Percentiles rank a stretch among this genome's conserved stretches.
phyloP scores from a whole-genome alignment of 768 basidiomycete species.

The Mycena alexandri region DNA sequence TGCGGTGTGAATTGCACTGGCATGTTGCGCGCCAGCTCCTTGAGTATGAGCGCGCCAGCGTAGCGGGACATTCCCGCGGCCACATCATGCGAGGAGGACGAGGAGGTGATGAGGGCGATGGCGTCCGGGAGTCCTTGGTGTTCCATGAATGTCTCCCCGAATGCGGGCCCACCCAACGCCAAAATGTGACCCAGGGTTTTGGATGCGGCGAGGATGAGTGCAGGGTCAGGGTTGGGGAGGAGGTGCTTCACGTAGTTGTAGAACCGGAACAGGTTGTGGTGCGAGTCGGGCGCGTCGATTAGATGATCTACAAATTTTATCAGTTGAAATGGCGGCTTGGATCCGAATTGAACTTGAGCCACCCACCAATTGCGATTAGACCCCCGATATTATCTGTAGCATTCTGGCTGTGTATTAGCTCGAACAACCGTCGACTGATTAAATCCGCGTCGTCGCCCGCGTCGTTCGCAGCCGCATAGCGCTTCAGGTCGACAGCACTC shows the following conservation, averaged over 20 bases:
- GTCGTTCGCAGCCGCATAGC: slow-evolving; percentile 62
- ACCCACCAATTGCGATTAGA: slow-evolving; percentile 74
- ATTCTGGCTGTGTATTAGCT: slow-evolving; percentile 71
- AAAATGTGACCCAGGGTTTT: slow-evolving; percentile 77
- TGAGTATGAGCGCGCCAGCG: slow-evolving; percentile 78
- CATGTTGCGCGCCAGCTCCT: slow-evolving; percentile 78
- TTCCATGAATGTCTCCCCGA: slow-evolving; percentile 75
- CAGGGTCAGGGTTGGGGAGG: slow-evolving; percentile 74
- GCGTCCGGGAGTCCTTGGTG: slow-evolving; percentile 68
- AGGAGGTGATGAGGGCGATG: slow-evolving; percentile 60
- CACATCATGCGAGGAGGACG: slow-evolving; percentile 51
- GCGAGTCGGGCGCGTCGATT: slow-evolving; percentile 64
- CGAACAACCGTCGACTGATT: slow-evolving; percentile 68
- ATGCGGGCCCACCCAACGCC: slow-evolving; percentile 66
- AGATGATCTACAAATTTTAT: slow-evolving; percentile 58
- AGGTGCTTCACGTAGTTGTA: slow-evolving; percentile 78
- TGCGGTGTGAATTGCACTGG: slow-evolving; percentile 73
- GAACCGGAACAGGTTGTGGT: slow-evolving; percentile 67
- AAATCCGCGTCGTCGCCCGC: slow-evolving; percentile 67
- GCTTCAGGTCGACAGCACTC: slow-evolving; percentile 66
- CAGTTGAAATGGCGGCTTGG: background rate
- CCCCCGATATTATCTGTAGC: slow-evolving; percentile 75
- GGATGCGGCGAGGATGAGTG: slow-evolving; percentile 80
- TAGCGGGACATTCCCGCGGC: slow-evolving; percentile 70
- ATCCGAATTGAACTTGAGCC: no score